Evolutionary conservation across 352 stramenopile species (phyloP), one percentile per base, ranked within the genome.

Genomic region (Phytophthora megakarya): DNA sequence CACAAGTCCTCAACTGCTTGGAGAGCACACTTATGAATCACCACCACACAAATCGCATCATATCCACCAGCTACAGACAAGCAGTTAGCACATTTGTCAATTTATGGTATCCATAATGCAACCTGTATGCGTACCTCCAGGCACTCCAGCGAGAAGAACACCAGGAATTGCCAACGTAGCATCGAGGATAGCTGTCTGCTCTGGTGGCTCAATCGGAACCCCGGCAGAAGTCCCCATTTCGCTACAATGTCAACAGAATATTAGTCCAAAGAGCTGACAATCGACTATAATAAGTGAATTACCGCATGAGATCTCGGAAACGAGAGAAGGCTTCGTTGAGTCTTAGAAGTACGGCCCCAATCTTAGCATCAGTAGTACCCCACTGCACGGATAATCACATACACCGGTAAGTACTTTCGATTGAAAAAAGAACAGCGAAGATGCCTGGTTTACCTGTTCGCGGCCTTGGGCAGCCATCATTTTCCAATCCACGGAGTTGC

Each of bases 21-120:
- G 3, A 93, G 53, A 21, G 72, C 79, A 11, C 65, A 40, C n/a
- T 73, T 55, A 51, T 97, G 78, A 37, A 97, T 55, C 19, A 87
- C 79, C 22, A 98, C 50, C 23, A 95, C 96, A 71, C 97, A 98
- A 50, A 99, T 85, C 1, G 97, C 97, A 72, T 99, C 97, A 61
- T 97, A 98, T 30, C 97, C 97, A 63, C 97, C 97, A 33, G 97
- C 97, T 95, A 35, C 10, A 70, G 2, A 44, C 43, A 59, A 43
- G 43, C 18, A 45, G 12, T 16, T 21, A 8, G 7, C 7, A 46
- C 16, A 32, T 7, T 30, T 18, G 11, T 8, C 39, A 61, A 13
- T 13, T 25, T 8, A 26, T 21, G 3, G 15, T n/a, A n/a, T n/a
- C n/a, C n/a, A n/a, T n/a, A 53, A 48, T 22, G 30, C 5, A 28